A percentile compares a stretch with the other conserved stretches of the same genome.
Conservation (phyloP, 2,329 filamentous ascomycete genomes). For the Meredithiella fracta region DNA sequence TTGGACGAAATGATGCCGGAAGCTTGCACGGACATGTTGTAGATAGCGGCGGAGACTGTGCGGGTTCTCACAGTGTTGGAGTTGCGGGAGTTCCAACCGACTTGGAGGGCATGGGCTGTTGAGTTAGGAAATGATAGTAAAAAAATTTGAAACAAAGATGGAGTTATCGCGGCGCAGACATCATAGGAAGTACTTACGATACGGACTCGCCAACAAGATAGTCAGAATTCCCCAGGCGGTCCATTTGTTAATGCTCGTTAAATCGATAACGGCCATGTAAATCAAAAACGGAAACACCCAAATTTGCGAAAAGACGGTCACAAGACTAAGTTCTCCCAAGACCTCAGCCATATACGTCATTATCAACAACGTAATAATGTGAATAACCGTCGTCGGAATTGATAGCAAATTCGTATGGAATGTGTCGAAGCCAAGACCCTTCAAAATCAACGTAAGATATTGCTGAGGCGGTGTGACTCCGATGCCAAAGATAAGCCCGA, state of each 20-base stretch:
- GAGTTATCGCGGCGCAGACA: not conserved
- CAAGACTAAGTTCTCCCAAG: slow-evolving; percentile 26
- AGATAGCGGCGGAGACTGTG: slow-evolving; percentile 39
- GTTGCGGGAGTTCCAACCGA: slow-evolving; percentile 41
- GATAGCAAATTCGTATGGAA: slow-evolving; percentile 40
- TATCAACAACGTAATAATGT: slow-evolving; percentile 26
- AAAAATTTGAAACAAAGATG: slow-evolving; percentile 15
- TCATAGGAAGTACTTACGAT: slow-evolving; percentile 18
- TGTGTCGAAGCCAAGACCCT: slow-evolving; percentile 32
- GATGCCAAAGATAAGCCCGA: slow-evolving; percentile 32
- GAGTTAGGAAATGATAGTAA: too few species aligned
- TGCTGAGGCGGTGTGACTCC: slow-evolving; percentile 28
- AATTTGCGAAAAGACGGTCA: slow-evolving; percentile 29
- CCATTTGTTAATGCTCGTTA: slow-evolving; percentile 20
- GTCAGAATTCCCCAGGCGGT: slow-evolving; percentile 22
- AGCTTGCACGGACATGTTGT: slow-evolving; percentile 31
- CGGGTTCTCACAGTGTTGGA: slow-evolving; percentile 41
- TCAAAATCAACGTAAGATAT: slow-evolving; percentile 38
- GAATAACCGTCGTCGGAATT: slow-evolving; percentile 28
- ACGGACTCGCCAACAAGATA: slow-evolving; percentile 22
- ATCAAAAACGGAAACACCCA: slow-evolving; percentile 39
- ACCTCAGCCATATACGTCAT: slow-evolving; percentile 31
- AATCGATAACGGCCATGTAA: slow-evolving; percentile 24
- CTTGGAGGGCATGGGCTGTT: slow-evolving; percentile 34
- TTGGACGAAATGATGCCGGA: slow-evolving; percentile 21